phyloP scores from a whole-genome alignment of 2,329 filamentous ascomycete genomes.

The Emmonsiellopsis sp. region DNA sequence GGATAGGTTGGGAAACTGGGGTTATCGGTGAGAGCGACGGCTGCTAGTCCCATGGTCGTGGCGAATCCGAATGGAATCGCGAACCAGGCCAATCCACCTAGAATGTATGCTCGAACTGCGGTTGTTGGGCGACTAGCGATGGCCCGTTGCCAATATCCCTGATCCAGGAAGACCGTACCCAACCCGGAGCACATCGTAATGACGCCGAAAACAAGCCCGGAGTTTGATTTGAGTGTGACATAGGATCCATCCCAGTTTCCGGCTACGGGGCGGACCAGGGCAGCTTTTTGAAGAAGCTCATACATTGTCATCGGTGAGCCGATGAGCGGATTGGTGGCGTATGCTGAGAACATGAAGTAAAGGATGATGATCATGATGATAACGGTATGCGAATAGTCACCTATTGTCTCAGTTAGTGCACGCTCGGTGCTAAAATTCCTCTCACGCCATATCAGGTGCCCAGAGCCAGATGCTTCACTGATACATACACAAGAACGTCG shows the following conservation, averaged over 20 bases:
- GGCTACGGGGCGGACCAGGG: conserved; percentile 60
- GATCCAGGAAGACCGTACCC: conserved; percentile 71
- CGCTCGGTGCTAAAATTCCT: too few species aligned
- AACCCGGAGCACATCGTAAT: conserved; percentile 77
- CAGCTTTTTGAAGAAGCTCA: conserved; percentile 62
- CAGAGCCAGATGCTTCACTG: too few species aligned
- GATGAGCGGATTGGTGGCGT: conserved; percentile 60
- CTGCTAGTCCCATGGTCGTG: conserved; percentile 78
- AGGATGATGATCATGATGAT: conserved; percentile 66
- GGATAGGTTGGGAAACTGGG: conserved; percentile 24
- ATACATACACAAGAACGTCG: conserved; percentile 53
- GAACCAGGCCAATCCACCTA: conserved; percentile 82
- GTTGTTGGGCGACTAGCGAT: conserved; percentile 80
- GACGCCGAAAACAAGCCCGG: conserved; percentile 81
- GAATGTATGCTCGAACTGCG: conserved; percentile 78
- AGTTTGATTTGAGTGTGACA: conserved; percentile 70
- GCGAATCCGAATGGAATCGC: conserved; percentile 85
- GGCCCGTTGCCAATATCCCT: conserved; percentile 62
- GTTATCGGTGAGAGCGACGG: conserved; percentile 62
- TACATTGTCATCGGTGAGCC: conserved; percentile 71
- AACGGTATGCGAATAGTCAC: conserved; percentile 80
- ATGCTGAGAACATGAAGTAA: conserved; percentile 72
- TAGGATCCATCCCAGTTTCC: conserved; percentile 77
- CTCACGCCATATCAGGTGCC: too few species aligned
- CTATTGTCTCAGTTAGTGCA: conserved; percentile 24